Evolutionary conservation across 108 stramenopile genomes (phyloP).

Genomic region (Nitzschia palea): DNA sequence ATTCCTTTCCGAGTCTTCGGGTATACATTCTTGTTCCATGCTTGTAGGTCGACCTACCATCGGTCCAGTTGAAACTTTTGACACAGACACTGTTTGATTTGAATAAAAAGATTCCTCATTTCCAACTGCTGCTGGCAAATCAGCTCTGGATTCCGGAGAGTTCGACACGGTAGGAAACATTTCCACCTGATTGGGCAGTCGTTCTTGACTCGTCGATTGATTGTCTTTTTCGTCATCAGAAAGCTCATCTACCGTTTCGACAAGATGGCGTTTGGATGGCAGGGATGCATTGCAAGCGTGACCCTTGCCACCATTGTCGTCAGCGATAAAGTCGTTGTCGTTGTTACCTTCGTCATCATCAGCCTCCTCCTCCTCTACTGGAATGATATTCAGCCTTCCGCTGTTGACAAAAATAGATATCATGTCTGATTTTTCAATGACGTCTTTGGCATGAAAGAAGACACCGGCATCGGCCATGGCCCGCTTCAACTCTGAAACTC

Average conservation of each 20-base stretch:
- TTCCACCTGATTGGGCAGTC: background rate
- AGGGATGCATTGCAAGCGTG: background rate
- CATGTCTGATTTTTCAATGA: constrained; percentile 76
- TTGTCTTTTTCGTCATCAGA: constrained; percentile 20
- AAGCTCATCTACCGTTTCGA: constrained; percentile 27
- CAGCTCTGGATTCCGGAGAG: background rate
- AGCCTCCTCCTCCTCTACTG: background rate
- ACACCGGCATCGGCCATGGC: constrained; percentile 65
- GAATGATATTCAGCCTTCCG: constrained; percentile 42
- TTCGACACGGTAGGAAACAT: constrained; percentile 5
- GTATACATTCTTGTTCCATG: too few relatives aligned
- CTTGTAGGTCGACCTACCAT: too few relatives aligned
- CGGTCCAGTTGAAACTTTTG: background rate
- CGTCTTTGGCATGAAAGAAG: constrained; percentile 55
- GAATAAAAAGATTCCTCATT: background rate
- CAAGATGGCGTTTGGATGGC: background rate
- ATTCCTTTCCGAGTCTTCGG: too few relatives aligned
- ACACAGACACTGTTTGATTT: background rate
- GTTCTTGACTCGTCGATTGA: background rate
- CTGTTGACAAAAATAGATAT: constrained; percentile 53
- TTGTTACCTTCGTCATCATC: background rate
- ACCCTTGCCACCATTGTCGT: background rate
- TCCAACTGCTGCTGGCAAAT: background rate
- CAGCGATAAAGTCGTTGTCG: background rate
- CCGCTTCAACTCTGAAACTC: constrained; percentile 37